Percentiles rank a stretch among this genome's conserved stretches.
These are phyloP conservation scores for Ogataea nonfermentans DNA, from an alignment of 805 yeast species.

Conservation along the genomic window DNA sequence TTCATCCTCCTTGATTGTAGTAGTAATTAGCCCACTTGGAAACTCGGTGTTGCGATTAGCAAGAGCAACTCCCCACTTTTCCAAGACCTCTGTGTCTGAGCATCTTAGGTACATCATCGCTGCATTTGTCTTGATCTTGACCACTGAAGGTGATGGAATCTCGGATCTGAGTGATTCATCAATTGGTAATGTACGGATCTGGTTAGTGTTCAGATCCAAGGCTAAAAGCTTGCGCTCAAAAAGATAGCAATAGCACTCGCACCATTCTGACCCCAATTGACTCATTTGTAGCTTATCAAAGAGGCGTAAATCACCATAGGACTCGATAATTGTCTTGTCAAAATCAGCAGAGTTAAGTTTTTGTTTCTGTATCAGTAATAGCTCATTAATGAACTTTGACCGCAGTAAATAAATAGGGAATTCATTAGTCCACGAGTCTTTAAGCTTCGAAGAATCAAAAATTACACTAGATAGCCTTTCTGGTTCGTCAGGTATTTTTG, in stretches of 20 bases:
- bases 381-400: constrained; percentile 24
- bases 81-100: constrained; percentile 19
- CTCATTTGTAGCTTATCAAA: constrained; percentile 27
- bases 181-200: constrained; percentile 15
- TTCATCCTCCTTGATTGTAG: constrained; percentile 28
- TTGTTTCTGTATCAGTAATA: constrained; percentile 19
- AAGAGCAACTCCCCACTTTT: constrained; percentile 34
- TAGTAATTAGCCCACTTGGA: constrained; percentile 26
- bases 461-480: constrained; percentile 4
- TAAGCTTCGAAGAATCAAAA: not conserved
- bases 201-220: constrained; percentile 9
- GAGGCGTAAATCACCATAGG: constrained; percentile 32
- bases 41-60: constrained; percentile 24
- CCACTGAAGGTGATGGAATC: constrained; percentile 16
- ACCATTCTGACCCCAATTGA: constrained; percentile 11
- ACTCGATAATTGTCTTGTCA: constrained; percentile 18
- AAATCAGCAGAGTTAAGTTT: constrained; percentile 9
- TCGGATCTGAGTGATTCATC: constrained; percentile 19
- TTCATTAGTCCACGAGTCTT: constrained; percentile 16
- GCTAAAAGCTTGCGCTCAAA: constrained; percentile 27
- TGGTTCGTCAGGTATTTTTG: constrained; percentile 14
- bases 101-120: constrained; percentile 12
- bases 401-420: constrained; percentile 20
- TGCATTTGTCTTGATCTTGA: constrained; percentile 8
- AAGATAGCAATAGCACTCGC: constrained; percentile 28